Evolutionary conservation across 2,329 filamentous ascomycete species (phyloP).

Genomic region (Albifimbria verrucaria): DNA sequence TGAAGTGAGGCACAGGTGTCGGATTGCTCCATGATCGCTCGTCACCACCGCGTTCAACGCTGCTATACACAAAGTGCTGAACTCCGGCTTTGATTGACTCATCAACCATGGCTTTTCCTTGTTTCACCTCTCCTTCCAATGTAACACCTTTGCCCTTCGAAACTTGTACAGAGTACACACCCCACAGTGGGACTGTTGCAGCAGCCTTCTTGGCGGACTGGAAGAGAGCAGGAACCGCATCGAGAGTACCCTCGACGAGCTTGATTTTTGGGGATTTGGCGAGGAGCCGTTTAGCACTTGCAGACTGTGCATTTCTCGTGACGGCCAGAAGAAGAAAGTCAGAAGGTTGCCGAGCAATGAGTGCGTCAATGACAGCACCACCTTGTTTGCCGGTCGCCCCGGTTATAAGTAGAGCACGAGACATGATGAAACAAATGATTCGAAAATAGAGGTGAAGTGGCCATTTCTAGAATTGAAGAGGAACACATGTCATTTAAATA

Average conservation of each 20-base stretch:
- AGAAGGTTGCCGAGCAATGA: slow-evolving; percentile 4
- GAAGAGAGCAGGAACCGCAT: slow-evolving; percentile 10
- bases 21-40: slow-evolving; percentile 18
- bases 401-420: slow-evolving; percentile 12
- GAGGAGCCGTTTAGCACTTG: not conserved
- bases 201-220: slow-evolving; percentile 9
- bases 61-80: slow-evolving; percentile 26
- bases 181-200: not conserved
- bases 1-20: slow-evolving; percentile 19
- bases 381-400: slow-evolving; percentile 1
- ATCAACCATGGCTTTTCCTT: slow-evolving; percentile 4
- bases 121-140: slow-evolving; percentile 7
- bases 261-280: not conserved
- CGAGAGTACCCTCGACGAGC: slow-evolving; percentile 3
- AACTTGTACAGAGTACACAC: slow-evolving; percentile 11
- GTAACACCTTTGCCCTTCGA: slow-evolving; percentile 12
- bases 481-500: not conserved
- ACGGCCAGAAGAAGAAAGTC: slow-evolving; percentile 4
- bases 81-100: slow-evolving; percentile 8
- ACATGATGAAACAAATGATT: slow-evolving; percentile 5
- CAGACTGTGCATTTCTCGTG: not conserved
- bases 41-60: slow-evolving; percentile 21
- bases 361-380: slow-evolving; percentile 9
- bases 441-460: not conserved
- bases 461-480: not conserved